phyloP scores from a whole-genome alignment of 208 protist species.

The Wallacemonas sp. region DNA sequence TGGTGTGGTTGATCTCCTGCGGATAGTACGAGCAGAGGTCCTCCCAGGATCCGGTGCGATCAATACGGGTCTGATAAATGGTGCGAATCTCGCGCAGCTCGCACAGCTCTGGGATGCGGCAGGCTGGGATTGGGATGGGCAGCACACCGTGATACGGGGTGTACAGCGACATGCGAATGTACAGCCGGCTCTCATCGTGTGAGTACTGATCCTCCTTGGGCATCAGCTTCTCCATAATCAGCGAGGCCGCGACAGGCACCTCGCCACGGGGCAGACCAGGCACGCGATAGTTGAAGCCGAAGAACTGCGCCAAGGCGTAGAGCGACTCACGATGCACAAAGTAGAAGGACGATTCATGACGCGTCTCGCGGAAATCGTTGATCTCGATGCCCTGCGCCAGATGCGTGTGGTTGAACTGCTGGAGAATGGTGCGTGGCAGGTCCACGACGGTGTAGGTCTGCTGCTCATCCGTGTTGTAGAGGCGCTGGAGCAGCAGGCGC shows the following conservation, averaged over 20 bases:
- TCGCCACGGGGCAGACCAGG: constrained; percentile 65
- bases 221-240: constrained; percentile 80
- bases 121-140: constrained; percentile 51
- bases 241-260: constrained; percentile 63
- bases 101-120: constrained; percentile 74
- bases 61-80: constrained; percentile 58
- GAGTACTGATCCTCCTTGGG: constrained; percentile 33
- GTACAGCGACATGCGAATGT: constrained; percentile 61
- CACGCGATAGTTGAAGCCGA: constrained; percentile 70
- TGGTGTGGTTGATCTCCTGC: constrained; percentile 76
- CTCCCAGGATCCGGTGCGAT: constrained; percentile 74
- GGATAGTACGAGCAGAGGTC: constrained; percentile 68
- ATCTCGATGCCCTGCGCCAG: constrained; percentile 30
- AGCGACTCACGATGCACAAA: constrained; percentile 86
- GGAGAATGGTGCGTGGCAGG: constrained; percentile 64
- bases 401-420: constrained; percentile 46
- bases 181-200: constrained; percentile 41
- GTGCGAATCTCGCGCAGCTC: constrained; percentile 56
- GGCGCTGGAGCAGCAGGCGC: constrained; percentile 66
- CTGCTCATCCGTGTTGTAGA: constrained; percentile 85
- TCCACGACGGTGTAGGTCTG: constrained; percentile 84
- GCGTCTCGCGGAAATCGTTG: constrained; percentile 72
- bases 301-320: constrained; percentile 84
- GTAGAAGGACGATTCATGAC: constrained; percentile 71
- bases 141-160: constrained; percentile 69